These are phyloP conservation scores for Trichosporon faecale DNA, from an alignment of 1,284 basidiomycete genomes.

Conservation along the genomic window DNA sequence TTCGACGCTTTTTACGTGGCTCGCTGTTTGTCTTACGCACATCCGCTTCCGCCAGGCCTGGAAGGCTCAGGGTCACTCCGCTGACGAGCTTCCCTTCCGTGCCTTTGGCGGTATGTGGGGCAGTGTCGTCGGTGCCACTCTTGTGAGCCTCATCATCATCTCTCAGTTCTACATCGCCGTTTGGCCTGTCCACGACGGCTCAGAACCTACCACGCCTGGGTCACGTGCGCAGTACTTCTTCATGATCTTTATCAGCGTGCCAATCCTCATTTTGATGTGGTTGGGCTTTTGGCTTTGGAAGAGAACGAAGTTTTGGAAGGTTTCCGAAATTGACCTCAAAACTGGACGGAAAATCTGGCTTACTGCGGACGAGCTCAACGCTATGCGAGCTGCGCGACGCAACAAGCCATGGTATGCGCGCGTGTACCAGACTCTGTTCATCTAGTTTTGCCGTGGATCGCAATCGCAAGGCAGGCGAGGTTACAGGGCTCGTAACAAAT, in stretches of 20 bases:
- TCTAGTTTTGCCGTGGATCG: not conserved
- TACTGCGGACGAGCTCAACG: constrained; percentile 50
- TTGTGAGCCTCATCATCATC: constrained; percentile 44
- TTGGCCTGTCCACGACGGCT: constrained; percentile 17
- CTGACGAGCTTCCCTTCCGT: constrained; percentile 55
- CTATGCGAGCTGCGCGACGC: constrained; percentile 34
- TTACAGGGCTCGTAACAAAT: too few species aligned
- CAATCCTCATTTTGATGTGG: constrained; percentile 49
- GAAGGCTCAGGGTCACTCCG: constrained; percentile 45
- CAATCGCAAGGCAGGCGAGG: too few species aligned
- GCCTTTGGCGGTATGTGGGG: constrained; percentile 54
- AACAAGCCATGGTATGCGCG: constrained; percentile 38
- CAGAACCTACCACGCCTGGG: not conserved
- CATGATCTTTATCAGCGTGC: constrained; percentile 52
- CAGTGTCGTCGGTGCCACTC: constrained; percentile 51
- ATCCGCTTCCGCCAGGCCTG: constrained; percentile 54
- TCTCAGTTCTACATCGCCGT: constrained; percentile 48
- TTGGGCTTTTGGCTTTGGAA: constrained; percentile 46
- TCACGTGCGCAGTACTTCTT: constrained; percentile 44
- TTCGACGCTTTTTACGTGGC: constrained; percentile 57
- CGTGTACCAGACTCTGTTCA: constrained; percentile 47
- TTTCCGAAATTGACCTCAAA: constrained; percentile 52
- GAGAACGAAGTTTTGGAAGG: constrained; percentile 41
- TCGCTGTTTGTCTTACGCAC: constrained; percentile 33
- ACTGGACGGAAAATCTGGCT: constrained; percentile 53